Evolutionary conservation across 768 basidiomycete species (phyloP).

Genomic region (Lactarius pseudohatsudake): DNA sequence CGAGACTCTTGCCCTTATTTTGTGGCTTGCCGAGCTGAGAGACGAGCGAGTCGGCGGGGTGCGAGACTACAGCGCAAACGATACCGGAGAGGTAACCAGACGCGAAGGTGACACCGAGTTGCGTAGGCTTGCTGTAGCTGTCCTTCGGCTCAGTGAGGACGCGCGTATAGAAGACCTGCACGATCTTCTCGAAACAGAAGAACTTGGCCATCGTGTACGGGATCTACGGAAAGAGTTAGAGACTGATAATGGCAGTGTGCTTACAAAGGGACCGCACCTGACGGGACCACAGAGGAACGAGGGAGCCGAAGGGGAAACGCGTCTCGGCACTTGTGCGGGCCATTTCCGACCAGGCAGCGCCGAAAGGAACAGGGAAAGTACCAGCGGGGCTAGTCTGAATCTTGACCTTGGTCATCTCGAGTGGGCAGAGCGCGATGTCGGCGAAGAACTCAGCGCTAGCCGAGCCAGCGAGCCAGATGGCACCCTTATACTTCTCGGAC

Average conservation of each 20-base stretch:
- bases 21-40: slow-evolving; percentile 89
- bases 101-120: slow-evolving; percentile 85
- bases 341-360: slow-evolving; percentile 73
- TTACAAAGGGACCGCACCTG: slow-evolving; percentile 49
- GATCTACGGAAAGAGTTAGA: slow-evolving; percentile 52
- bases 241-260: not conserved
- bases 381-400: slow-evolving; percentile 77
- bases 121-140: slow-evolving; percentile 74
- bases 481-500: slow-evolving; percentile 76
- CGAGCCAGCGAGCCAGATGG: slow-evolving; percentile 92
- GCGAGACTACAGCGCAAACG: slow-evolving; percentile 93
- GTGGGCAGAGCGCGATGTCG: slow-evolving; percentile 92
- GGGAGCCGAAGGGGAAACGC: slow-evolving; percentile 81
- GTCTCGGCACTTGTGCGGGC: slow-evolving; percentile 62
- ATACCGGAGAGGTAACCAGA: slow-evolving; percentile 96
- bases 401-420: slow-evolving; percentile 93
- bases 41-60: slow-evolving; percentile 92
- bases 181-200: slow-evolving; percentile 92
- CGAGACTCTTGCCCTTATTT: slow-evolving; percentile 79
- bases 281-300: slow-evolving; percentile 86
- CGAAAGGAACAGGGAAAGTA: slow-evolving; percentile 76
- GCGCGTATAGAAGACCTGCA: slow-evolving; percentile 82
- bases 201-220: slow-evolving; percentile 99
- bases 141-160: slow-evolving; percentile 81
- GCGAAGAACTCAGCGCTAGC: slow-evolving; percentile 96